phyloP scores from a whole-genome alignment of 2,329 filamentous ascomycete genomes.

The Gaeumannomyces tritici region DNA sequence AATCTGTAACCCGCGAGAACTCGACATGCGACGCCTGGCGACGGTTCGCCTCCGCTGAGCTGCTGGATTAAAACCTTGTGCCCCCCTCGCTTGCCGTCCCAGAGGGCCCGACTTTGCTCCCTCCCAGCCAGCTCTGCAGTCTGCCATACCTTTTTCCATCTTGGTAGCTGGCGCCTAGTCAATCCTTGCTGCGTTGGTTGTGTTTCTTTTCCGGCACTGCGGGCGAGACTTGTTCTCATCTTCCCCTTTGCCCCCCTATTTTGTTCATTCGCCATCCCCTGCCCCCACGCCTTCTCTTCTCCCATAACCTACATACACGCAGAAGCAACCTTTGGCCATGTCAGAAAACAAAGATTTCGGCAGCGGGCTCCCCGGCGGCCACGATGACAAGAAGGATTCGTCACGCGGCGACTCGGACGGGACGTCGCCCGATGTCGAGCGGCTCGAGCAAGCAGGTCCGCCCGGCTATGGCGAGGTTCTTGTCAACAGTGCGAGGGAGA shows the following conservation, averaged over 20 bases:
- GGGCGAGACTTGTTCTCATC: not conserved
- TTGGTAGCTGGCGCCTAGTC: not conserved
- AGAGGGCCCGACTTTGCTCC: not conserved
- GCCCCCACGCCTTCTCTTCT: not conserved
- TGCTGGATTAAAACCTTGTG: not conserved
- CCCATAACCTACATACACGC: not conserved
- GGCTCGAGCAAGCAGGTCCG: not conserved
- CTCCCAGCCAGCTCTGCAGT: not conserved
- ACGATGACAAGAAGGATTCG: not conserved
- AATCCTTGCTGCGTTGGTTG: not conserved
- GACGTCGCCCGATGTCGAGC: slow-evolving; percentile 1
- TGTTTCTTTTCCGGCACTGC: not conserved
- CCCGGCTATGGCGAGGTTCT: not conserved
- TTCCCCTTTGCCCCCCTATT: not conserved
- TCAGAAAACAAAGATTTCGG: not conserved
- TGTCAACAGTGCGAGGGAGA: not conserved
- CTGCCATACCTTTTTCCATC: not conserved
- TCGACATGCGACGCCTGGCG: not conserved
- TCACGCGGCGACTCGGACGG: not conserved
- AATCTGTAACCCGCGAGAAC: not conserved
- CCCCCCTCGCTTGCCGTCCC: not conserved
- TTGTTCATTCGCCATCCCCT: not conserved
- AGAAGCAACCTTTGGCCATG: not conserved
- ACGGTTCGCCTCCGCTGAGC: not conserved
- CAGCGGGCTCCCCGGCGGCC: not conserved